Evolutionary conservation across 2,329 filamentous ascomycete genomes (phyloP), one percentile per base, ranked within the genome.

Genomic region (Beauveria asiatica): DNA sequence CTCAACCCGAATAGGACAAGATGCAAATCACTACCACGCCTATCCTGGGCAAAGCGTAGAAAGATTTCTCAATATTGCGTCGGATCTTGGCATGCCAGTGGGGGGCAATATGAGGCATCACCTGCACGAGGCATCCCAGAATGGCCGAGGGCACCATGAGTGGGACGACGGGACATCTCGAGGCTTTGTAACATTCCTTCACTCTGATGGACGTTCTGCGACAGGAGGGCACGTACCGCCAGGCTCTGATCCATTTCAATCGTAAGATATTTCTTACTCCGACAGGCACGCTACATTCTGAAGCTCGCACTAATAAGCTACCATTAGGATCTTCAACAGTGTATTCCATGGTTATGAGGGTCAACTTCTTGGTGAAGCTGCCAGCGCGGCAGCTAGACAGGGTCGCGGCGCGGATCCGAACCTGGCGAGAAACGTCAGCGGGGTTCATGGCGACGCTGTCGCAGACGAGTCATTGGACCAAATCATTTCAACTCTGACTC

Each of bases 381-480:
- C 41, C 30, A 19, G 48, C 11, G 54, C 54, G 27, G 44, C 54
- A 1, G 44, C 44, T 10, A 39, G 45, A 65, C 62, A 21, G 68
- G 74, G 45, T 21, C 10, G 42, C 30, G 16, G 8, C n/a, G 41
- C 45, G n/a, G 66, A 67, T 25, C 63, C 67, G 56, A 75, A 75
- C 37, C 69, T 86, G 5, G 78, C 79, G 39, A 78, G 81, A n/a
- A 73, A 87, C 5, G 72, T 87, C 19, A 30, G 78, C 61, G 79
- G 75, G 8, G 73, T 77, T 17, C 79, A 83, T 61, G 90, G 92
- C 21, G 93, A 97, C 72, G 90, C 87, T 8, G 93, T 96, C 1
- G 88, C 89, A 0, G 90, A 97, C 73, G 92, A 96, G 74, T 92
- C 89, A 3, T 78, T 97, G 37, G 93, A 99, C 70, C 84, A 88